phyloP scores from a whole-genome alignment of 306 rosid species.

The Cicer judaicum region DNA sequence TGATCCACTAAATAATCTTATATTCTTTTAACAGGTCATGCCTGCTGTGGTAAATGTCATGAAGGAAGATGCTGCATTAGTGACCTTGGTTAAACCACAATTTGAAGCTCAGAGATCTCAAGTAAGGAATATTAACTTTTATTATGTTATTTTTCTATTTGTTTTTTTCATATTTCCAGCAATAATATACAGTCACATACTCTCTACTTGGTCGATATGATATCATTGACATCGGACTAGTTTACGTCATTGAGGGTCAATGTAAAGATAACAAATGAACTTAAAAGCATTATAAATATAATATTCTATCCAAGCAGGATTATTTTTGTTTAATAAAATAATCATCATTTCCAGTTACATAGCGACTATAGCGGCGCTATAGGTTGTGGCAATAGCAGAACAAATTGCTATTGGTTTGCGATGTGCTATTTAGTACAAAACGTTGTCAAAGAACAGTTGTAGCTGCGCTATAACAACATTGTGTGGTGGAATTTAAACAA shows the following conservation, averaged over 20 bases:
- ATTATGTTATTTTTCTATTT: constrained; percentile 5
- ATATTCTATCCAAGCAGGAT: neutral
- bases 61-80: constrained; percentile 80
- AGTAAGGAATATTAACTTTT: constrained; percentile 52
- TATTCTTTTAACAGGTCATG: constrained; percentile 75
- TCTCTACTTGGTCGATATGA: neutral
- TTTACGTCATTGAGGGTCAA: neutral
- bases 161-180: constrained; percentile 19
- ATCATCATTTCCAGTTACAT: constrained; percentile 26
- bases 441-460: too few species aligned
- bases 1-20: constrained; percentile 21
- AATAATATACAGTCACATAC: constrained; percentile 1
- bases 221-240: constrained; percentile 8
- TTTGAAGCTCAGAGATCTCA: constrained; percentile 92
- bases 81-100: constrained; percentile 92
- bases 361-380: too few species aligned
- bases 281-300: neutral
- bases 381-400: too few species aligned
- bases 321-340: constrained; percentile 32
- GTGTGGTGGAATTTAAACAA: too few species aligned
- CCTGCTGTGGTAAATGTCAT: constrained; percentile 86
- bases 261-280: neutral
- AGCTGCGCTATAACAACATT: too few species aligned
- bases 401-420: too few species aligned
- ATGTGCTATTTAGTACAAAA: too few species aligned